Base-by-base conservation (phyloP, 139 green algal genomes). In the Micromonas pusilla region DNA sequence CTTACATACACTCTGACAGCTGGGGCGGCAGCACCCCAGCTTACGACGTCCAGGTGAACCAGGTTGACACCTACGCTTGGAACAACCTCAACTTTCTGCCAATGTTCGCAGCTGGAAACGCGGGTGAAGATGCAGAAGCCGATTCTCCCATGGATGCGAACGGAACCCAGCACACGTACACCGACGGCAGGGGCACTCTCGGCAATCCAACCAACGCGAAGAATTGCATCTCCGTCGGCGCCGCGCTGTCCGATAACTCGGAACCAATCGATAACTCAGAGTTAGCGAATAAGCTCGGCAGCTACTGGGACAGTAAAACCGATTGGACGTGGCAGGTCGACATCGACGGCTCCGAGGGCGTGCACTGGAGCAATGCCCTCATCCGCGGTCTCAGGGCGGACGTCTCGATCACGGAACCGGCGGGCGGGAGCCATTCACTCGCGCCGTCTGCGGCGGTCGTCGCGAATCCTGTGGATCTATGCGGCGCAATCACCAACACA, bases 61-160 rank as follows among this genome's bases (percentile, higher is more conserved):
- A 86, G 25, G 79, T 93, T 52, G 87, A 94, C 73, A 25, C 57
- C 16, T 93, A 88, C 77, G 70, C 82, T 0, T 89, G 75, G 33
- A 45, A 37, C 3, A 82, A 86, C 54, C 78, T 72, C 28, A 73
- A 83, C 5, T 89, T 89, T 66, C 75, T 89, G 32, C 66, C 83
- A 13, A 68, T 89, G 16, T 81, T 89, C 23, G 72, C 85, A 1
- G 77, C 80, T 33, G 85, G 85, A 13, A 89, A 87, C 62, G 32
- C 3, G 25, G 71, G 71, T 37, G 1, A 77, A 5, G 54, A 66
- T 9, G 45, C 45, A 16, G 45, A 57, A 16, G 45, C 45, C 9
- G 16, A 57, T 16, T 23, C 45, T 16, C 45, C 45, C 45, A 16
- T 16, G 45, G 45, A 57, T 57, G 9, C 45, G 16, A 57, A 57